Evolutionary conservation across 805 yeast species (phyloP).

Genomic region (Saturnispora quitensis): DNA sequence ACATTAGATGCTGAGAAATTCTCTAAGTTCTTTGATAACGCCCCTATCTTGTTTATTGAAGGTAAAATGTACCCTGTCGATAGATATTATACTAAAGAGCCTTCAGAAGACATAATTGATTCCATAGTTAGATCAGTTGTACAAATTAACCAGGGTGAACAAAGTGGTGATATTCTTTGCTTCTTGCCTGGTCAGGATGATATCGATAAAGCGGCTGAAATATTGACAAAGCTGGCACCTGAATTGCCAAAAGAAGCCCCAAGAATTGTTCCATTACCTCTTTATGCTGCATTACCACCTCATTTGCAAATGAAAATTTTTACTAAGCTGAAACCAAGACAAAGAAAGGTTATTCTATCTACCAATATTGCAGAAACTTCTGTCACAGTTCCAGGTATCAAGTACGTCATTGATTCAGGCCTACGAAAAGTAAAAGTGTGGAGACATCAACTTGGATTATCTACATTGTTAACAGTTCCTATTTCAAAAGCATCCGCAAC

Average conservation of each 20-base stretch:
- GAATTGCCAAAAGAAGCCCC: constrained; percentile 71
- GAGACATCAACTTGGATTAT: constrained; percentile 86
- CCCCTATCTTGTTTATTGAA: constrained; percentile 80
- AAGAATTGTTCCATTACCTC: constrained; percentile 62
- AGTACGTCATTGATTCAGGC: constrained; percentile 90
- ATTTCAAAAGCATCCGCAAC: constrained; percentile 90
- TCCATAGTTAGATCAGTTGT: constrained; percentile 62
- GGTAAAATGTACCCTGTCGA: constrained; percentile 87
- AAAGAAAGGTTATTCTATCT: constrained; percentile 80
- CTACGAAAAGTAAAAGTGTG: constrained; percentile 88
- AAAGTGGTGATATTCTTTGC: constrained; percentile 82
- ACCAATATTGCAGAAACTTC: constrained; percentile 98
- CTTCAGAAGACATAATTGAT: constrained; percentile 80
- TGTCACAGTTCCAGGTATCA: constrained; percentile 88
- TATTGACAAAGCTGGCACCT: constrained; percentile 53
- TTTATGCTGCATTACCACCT: constrained; percentile 92
- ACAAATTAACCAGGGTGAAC: constrained; percentile 73
- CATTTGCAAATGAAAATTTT: constrained; percentile 77
- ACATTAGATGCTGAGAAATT: constrained; percentile 96
- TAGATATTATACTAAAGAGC: constrained; percentile 50
- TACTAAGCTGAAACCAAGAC: constrained; percentile 48
- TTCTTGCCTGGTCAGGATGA: constrained; percentile 97
- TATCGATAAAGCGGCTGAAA: constrained; percentile 72
- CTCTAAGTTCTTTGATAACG: constrained; percentile 69
- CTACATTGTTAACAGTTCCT: constrained; percentile 87